These are phyloP conservation scores for Aristolochia contorta DNA, from an alignment of 164 flowering plant genomes.

Conservation along the genomic window DNA sequence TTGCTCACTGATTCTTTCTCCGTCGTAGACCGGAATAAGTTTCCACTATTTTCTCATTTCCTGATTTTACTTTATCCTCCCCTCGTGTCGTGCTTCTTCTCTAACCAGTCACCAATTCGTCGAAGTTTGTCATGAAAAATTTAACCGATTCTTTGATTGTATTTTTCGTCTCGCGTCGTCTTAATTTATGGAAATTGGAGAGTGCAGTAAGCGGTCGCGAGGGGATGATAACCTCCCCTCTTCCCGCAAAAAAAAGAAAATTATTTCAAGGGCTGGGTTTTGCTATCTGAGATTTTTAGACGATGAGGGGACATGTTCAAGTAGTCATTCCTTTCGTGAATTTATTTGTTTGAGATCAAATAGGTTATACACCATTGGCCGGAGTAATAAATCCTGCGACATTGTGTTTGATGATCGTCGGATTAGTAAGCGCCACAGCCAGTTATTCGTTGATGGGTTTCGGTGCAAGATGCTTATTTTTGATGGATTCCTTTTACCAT, in stretches of 20 bases:
- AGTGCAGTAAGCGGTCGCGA: constrained; percentile 5
- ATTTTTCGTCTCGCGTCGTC: not conserved
- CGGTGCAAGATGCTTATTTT: constrained; percentile 31
- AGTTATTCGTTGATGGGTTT: constrained; percentile 35
- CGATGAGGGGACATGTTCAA: constrained; percentile 24
- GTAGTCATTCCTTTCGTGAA: constrained; percentile 16
- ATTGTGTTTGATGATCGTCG: constrained; percentile 30
- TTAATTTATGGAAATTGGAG: constrained; percentile 6
- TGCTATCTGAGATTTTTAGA: constrained; percentile 19
- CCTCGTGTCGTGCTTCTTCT: too few relatives aligned
- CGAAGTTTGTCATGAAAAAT: too few relatives aligned
- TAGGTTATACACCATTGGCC: constrained; percentile 49
- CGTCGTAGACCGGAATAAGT: too few relatives aligned
- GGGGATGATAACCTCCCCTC: constrained; percentile 1
- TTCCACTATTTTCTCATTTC: too few relatives aligned
- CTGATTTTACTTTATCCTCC: too few relatives aligned
- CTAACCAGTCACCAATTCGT: too few relatives aligned
- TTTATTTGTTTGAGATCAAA: constrained; percentile 36
- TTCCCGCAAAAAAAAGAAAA: constrained; percentile 12
- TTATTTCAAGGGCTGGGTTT: constrained; percentile 14
- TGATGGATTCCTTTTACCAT: constrained; percentile 28
- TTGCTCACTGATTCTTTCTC: too few relatives aligned
- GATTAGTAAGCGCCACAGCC: constrained; percentile 69
- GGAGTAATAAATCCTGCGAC: constrained; percentile 24
- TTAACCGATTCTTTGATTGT: too few relatives aligned